Evolutionary conservation across 371 early-diverging fungal genomes (phyloP).

Genomic region (Rhizomucor pusillus): DNA sequence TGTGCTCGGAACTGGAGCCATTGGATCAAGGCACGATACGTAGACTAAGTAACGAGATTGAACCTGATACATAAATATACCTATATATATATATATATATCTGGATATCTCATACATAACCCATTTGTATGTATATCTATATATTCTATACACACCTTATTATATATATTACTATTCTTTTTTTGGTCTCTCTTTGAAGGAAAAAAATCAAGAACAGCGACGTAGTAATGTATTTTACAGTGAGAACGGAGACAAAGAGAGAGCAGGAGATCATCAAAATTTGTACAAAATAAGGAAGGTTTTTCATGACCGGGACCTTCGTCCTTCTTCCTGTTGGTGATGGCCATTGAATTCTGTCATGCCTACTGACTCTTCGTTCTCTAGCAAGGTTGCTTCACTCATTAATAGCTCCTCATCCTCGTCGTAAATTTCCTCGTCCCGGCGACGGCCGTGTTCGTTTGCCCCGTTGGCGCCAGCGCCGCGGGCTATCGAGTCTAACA

Average conservation of each 20-base stretch:
- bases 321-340: too few species aligned
- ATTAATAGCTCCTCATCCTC: constrained; percentile 19
- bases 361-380: constrained; percentile 42
- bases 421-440: constrained; percentile 9
- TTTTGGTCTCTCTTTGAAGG: too few species aligned
- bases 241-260: too few species aligned
- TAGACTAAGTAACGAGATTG: constrained; percentile 31
- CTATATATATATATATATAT: constrained; percentile 6
- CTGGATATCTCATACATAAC: too few species aligned
- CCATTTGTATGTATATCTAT: too few species aligned
- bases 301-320: too few species aligned
- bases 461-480: constrained; percentile 16
- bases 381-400: constrained; percentile 45
- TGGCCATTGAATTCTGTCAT: constrained; percentile 7
- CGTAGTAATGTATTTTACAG: too few species aligned
- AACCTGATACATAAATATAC: constrained; percentile 14
- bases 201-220: too few species aligned
- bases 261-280: too few species aligned
- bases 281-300: too few species aligned
- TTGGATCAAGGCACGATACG: constrained; percentile 30
- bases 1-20: constrained; percentile 29
- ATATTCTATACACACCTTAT: background rate
- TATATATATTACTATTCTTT: background rate
- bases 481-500: constrained; percentile 54
- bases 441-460: constrained; percentile 4